Conservation (phyloP, 768 basidiomycete species). For the Paxillus ammoniavirescens region DNA sequence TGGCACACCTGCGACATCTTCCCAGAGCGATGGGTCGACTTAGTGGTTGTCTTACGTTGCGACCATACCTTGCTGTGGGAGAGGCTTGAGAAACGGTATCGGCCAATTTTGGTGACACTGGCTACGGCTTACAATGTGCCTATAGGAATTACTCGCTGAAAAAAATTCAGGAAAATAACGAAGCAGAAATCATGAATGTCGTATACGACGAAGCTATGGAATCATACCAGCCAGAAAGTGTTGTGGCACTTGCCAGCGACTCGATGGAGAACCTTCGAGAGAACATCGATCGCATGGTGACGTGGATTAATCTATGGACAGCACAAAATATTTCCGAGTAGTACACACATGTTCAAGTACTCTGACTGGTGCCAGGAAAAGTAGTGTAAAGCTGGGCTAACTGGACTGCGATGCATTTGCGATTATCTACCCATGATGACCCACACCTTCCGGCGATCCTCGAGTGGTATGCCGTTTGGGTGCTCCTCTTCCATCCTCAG, state of each 20-base stretch:
- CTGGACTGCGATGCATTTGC: too few relatives aligned
- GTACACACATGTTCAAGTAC: background rate
- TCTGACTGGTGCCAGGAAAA: too few relatives aligned
- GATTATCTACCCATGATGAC: background rate
- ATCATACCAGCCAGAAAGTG: slow-evolving; percentile 82
- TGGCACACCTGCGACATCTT: slow-evolving; percentile 95
- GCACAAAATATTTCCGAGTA: slow-evolving; percentile 18
- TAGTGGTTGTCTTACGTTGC: slow-evolving; percentile 90
- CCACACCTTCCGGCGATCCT: slow-evolving; percentile 24
- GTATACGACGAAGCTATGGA: slow-evolving; percentile 85
- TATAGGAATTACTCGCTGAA: slow-evolving; percentile 79
- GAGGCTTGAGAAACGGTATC: slow-evolving; percentile 84
- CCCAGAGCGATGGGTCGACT: slow-evolving; percentile 95
- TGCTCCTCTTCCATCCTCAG: slow-evolving; percentile 33
- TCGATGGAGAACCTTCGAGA: slow-evolving; percentile 75
- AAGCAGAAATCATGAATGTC: slow-evolving; percentile 97
- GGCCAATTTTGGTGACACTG: background rate
- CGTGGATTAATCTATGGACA: slow-evolving; percentile 84
- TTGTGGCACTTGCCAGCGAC: slow-evolving; percentile 83
- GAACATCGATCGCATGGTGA: slow-evolving; percentile 83
- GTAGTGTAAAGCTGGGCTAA: too few relatives aligned
- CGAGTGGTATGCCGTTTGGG: slow-evolving; percentile 28
- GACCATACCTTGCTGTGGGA: slow-evolving; percentile 88
- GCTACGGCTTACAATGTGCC: background rate
- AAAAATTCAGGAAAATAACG: slow-evolving; percentile 98